Conservation (phyloP, 1,284 basidiomycete genomes). For the Testicularia cyperi region DNA sequence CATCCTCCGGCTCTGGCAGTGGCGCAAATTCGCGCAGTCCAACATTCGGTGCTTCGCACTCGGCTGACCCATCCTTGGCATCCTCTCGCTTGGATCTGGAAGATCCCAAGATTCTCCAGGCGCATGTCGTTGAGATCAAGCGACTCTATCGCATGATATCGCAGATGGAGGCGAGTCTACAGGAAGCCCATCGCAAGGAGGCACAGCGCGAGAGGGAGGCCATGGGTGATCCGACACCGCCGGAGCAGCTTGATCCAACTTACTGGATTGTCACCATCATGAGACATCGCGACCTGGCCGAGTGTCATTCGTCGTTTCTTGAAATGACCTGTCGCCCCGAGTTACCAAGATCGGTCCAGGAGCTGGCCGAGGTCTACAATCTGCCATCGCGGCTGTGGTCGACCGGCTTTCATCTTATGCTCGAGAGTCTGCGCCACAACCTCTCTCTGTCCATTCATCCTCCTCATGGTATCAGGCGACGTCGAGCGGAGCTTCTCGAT, state of each 20-base stretch:
- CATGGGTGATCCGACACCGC: constrained; percentile 20
- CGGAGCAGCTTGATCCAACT: constrained; percentile 25
- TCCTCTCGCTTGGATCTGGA: constrained; percentile 10
- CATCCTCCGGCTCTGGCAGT: constrained; percentile 11
- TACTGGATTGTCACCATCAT: constrained; percentile 41
- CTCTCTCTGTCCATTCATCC: constrained; percentile 64
- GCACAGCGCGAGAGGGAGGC: constrained; percentile 5
- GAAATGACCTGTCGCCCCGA: constrained; percentile 80
- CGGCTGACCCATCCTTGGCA: constrained; percentile 12
- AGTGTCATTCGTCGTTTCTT: constrained; percentile 83
- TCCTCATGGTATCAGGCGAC: constrained; percentile 1
- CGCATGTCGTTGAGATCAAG: constrained; percentile 73
- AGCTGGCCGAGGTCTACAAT: constrained; percentile 89
- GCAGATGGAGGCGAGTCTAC: constrained; percentile 71
- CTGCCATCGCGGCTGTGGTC: constrained; percentile 92
- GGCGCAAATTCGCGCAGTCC: constrained; percentile 17
- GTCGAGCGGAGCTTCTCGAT: constrained; percentile 64
- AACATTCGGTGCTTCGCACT: constrained; percentile 11
- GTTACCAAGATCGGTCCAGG: constrained; percentile 80
- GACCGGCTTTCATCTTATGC: constrained; percentile 81
- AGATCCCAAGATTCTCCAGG: constrained; percentile 18
- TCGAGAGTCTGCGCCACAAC: constrained; percentile 83
- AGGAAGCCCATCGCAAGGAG: constrained; percentile 61
- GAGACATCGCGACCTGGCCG: constrained; percentile 70
- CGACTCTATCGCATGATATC: constrained; percentile 75